Base-by-base conservation (phyloP, 1,139 yeast species). In the Geotrichum aggregatum region DNA sequence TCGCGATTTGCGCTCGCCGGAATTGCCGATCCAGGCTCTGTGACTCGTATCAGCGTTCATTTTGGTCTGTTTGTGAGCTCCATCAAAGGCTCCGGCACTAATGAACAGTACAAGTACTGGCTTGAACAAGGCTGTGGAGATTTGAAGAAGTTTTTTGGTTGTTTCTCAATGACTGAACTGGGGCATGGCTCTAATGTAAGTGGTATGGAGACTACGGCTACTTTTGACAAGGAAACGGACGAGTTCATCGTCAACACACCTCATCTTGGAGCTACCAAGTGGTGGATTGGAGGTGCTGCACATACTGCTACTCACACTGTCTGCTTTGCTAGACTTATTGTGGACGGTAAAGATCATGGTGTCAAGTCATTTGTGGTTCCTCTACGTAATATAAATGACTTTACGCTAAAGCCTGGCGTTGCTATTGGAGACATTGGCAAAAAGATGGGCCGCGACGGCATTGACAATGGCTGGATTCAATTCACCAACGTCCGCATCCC, bases 271-370 rank as follows among this genome's bases (percentile, higher is more conserved):
- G 96, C 96, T 38, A 87, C 96, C 50, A 88, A 88, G 70, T 88
- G 96, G 96, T 88, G 96, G 96, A 88, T 88, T 64, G 96, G 96
- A 52, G 96, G 96, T 65, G 96, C 96, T 46, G 96, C 96, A 4
- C 94, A 87, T 66, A 83, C 95, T n/a, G 84, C 96, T 11, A 87
- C 91, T 49, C 96, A 88, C 69, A 73, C 87, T 16, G 79, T 84
- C 35, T 83, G 79, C 49, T 87, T 83, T 64, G 96, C 96, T 21
- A 77, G 96, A 62, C 77, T 88, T 59, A 78, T 85, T 57, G 89
- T 87, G 35, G 76, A 82, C 54, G 89, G 87, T 46, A 77, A 84
- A 67, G 96, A 87, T 69, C 83, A 86, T 65, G 96, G 96, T 53
- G 95, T 87, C 59, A 87, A 87, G 71, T 84, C 89, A 13, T 87